Percentiles rank a stretch among this genome's conserved stretches.
Conservation (phyloP, 129 eudicot genomes). For the Oenanthe sinensis region DNA sequence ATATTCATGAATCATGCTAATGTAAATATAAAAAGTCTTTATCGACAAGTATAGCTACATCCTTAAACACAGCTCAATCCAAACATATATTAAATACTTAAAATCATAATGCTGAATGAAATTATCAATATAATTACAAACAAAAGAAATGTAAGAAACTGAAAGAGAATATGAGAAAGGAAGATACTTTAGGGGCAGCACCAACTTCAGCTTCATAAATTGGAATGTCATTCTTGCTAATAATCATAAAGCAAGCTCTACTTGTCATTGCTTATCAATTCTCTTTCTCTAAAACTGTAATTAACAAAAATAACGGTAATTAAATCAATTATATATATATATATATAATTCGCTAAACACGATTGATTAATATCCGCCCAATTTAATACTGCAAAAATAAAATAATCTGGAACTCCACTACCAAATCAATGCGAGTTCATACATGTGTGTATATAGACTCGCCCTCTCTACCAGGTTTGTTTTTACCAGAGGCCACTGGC, state of each 20-base stretch:
- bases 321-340: neutral
- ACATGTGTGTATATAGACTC: neutral
- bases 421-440: neutral
- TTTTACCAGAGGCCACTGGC: no score
- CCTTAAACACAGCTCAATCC: no score
- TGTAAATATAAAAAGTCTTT: no score
- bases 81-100: neutral
- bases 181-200: slow-evolving; percentile 72
- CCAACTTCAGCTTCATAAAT: slow-evolving; percentile 99
- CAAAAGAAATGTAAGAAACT: no score
- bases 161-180: neutral
- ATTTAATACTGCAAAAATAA: neutral
- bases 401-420: neutral
- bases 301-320: neutral
- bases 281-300: neutral
- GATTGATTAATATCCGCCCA: neutral
- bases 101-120: no score
- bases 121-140: no score
- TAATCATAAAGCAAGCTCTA: slow-evolving; percentile 97
- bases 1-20: no score
- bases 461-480: neutral
- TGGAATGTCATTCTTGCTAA: slow-evolving; percentile 90
- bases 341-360: no score
- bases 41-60: no score
- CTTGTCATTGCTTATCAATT: slow-evolving; percentile 53